phyloP scores from a whole-genome alignment of 805 yeast species.

The Scheffersomyces stipitis region DNA sequence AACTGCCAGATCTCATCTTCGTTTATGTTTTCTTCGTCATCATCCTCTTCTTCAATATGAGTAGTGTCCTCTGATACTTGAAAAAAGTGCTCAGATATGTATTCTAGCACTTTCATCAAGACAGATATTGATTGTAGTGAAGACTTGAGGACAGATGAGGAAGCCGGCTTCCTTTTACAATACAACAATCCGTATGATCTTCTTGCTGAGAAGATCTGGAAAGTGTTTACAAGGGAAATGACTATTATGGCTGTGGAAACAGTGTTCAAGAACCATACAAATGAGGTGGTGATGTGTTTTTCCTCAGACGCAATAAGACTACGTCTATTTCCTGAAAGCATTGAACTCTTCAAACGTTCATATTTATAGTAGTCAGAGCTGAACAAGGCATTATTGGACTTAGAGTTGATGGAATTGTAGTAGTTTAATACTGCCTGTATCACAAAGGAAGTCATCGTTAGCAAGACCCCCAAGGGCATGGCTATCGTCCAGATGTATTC shows the following conservation, averaged over 20 bases:
- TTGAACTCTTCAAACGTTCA: conserved; percentile 23
- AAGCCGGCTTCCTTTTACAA: conserved; percentile 23
- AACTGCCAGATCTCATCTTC: conserved; percentile 51
- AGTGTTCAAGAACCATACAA: conserved; percentile 17
- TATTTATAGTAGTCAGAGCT: conserved; percentile 35
- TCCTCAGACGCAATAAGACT: conserved; percentile 1
- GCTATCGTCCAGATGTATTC: conserved; percentile 29
- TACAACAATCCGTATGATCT: conserved; percentile 34
- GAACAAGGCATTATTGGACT: conserved; percentile 33
- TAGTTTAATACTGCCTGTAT: conserved; percentile 22
- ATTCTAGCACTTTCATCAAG: conserved; percentile 3
- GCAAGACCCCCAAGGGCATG: conserved; percentile 27
- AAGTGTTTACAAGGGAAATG: conserved; percentile 7
- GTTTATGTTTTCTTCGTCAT: conserved; percentile 14
- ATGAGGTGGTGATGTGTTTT: conserved; percentile 9
- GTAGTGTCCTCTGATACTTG: not conserved
- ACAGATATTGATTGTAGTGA: conserved; percentile 8
- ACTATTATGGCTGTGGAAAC: conserved; percentile 7
- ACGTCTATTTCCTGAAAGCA: conserved; percentile 4
- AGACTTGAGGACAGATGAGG: conserved; percentile 19
- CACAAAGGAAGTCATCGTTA: conserved; percentile 19
- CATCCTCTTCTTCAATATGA: not conserved
- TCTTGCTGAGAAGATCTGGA: conserved; percentile 13
- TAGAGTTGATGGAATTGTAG: conserved; percentile 24
- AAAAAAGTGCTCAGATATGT: not conserved